Conservation (phyloP, 2,329 filamentous ascomycete genomes). For the Coleophoma cylindrospora region DNA sequence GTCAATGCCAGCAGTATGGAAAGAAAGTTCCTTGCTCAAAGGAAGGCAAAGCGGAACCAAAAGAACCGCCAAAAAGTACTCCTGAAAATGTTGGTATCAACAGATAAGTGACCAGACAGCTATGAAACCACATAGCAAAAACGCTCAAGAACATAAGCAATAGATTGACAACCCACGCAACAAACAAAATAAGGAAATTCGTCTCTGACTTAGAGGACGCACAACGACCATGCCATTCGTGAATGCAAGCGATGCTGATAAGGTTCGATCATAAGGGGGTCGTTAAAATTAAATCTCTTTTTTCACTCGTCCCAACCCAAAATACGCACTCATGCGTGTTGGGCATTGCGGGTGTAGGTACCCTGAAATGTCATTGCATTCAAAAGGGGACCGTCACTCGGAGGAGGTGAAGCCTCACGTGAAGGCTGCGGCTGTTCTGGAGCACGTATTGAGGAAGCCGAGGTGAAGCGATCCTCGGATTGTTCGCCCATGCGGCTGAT, state of each 20-base stretch:
- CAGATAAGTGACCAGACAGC: conserved; percentile 1
- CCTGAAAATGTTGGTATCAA: conserved; percentile 20
- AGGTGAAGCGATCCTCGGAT: background rate
- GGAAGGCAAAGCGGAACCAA: background rate
- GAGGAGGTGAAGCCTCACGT: background rate
- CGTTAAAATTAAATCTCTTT: no score
- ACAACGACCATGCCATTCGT: no score
- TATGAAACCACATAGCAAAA: background rate
- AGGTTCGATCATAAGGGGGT: no score
- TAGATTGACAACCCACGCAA: background rate
- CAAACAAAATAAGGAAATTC: background rate
- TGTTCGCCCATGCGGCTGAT: conserved; percentile 37
- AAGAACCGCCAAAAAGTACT: conserved; percentile 4
- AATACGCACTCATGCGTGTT: background rate
- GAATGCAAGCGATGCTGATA: no score
- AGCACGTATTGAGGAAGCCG: background rate
- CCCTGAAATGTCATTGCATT: conserved; percentile 9
- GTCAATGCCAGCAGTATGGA: no score
- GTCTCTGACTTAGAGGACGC: background rate
- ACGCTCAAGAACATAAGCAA: background rate
- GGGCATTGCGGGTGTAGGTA: background rate
- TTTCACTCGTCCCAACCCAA: no score
- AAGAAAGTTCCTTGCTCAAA: background rate
- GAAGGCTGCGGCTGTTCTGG: background rate
- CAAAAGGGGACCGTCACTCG: conserved; percentile 3